Evolutionary conservation across 2,329 filamentous ascomycete genomes (phyloP), one percentile per base, ranked within the genome.

Genomic region (Pestalotiopsis fici): DNA sequence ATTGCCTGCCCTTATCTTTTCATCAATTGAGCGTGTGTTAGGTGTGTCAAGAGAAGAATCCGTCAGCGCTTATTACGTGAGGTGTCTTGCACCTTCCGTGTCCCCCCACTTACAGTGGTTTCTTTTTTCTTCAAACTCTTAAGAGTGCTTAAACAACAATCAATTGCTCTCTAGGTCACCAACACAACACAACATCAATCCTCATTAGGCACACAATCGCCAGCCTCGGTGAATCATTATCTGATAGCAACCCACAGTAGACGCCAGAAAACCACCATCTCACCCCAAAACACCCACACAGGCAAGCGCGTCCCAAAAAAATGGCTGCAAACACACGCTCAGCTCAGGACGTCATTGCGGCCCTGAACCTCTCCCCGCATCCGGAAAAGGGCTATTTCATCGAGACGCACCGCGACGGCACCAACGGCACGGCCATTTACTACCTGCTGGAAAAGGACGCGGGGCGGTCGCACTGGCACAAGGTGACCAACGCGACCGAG

Each of bases 351-450:
- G 76, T 86, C 61, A 81, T 87, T 62, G 70, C 75, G 6, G 72
- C 76, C 23, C 80, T 87, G 4, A 76, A 79, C 23, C 78, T 87
- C 7, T 65, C 73, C 3, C 80, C 83, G 7, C 81, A 85, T 61
- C 76, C 78, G 0, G 85, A 87, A 66, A 86, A 85, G 59, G 85
- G 85, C 21, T 86, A 80, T 70, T 87, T 78, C 70, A 64, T 79
- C 64, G 78, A 87, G 70, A 85, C 81, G 0, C 86, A 84, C 69
- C 77, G 79, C 37, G 84, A 86, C 71, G 2, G 82, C 68, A 78
- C 83, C 0, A 67, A 77, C 66, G 85, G 82, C 75, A 86, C 85
- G 1, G 79, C 79, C 61, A 87, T 86, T 71, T 87, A 87, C 76
- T 87, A 87, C 70, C 79, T 87, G 0, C 81, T 87, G 4, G 81